Evolutionary conservation across 2,329 filamentous ascomycete species (phyloP).

Genomic region (Lasiodiplodia theobromae): DNA sequence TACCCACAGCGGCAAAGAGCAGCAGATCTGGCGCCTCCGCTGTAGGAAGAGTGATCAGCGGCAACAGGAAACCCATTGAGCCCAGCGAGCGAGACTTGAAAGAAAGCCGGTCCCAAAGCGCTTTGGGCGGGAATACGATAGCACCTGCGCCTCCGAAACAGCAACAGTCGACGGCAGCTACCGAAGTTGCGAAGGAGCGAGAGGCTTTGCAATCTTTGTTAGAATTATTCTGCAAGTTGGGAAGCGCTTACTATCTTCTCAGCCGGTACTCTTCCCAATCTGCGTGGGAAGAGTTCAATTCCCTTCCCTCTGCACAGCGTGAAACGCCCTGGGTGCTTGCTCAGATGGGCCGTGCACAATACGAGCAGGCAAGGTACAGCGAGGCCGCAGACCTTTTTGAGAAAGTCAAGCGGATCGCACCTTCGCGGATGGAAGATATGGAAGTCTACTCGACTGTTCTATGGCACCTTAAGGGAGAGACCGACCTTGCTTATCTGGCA

Average conservation of each 20-base stretch:
- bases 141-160: slow-evolving; percentile 37
- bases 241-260: slow-evolving; percentile 78
- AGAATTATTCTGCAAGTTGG: slow-evolving; percentile 82
- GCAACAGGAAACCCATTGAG: slow-evolving; percentile 81
- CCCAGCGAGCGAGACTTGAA: slow-evolving; percentile 68
- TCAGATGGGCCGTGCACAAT: slow-evolving; percentile 88
- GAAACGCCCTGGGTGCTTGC: slow-evolving; percentile 94
- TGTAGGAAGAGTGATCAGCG: slow-evolving; percentile 87
- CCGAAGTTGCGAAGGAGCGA: slow-evolving; percentile 62
- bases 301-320: slow-evolving; percentile 75
- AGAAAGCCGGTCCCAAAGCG: slow-evolving; percentile 56
- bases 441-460: slow-evolving; percentile 98
- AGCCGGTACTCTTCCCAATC: slow-evolving; percentile 81
- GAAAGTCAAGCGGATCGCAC: slow-evolving; percentile 78
- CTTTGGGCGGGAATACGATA: slow-evolving; percentile 28
- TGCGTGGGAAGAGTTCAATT: slow-evolving; percentile 75
- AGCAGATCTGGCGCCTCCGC: slow-evolving; percentile 69
- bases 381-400: slow-evolving; percentile 89
- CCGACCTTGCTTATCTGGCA: slow-evolving; percentile 88
- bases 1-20: slow-evolving; percentile 72
- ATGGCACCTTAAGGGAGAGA: slow-evolving; percentile 96
- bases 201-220: slow-evolving; percentile 80
- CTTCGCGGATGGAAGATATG: slow-evolving; percentile 90
- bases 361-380: slow-evolving; percentile 85
- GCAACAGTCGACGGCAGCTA: slow-evolving; percentile 37